These are phyloP conservation scores for Begonia masoniana DNA, from an alignment of 306 rosid genomes.

Conservation along the genomic window DNA sequence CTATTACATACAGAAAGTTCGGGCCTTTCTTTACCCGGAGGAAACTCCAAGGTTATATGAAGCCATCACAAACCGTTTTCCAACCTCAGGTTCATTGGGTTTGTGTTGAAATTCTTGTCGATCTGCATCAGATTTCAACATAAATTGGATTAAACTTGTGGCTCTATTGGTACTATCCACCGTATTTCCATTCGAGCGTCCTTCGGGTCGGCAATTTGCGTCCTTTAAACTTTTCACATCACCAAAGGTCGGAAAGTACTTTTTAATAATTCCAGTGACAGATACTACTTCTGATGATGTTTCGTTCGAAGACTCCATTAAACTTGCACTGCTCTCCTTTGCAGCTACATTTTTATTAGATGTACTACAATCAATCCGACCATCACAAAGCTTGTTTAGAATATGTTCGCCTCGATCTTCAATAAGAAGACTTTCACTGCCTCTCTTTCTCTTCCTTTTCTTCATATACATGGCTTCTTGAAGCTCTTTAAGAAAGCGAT, in stretches of 20 bases:
- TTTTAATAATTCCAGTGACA: constrained; percentile 44
- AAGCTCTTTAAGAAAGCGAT: constrained; percentile 11
- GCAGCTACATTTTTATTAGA: constrained; percentile 12
- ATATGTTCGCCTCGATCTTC: constrained; percentile 14
- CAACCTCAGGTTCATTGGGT: constrained; percentile 23
- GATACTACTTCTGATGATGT: constrained; percentile 50
- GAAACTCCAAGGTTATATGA: constrained; percentile 39
- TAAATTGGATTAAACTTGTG: constrained; percentile 14
- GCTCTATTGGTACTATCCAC: constrained; percentile 15
- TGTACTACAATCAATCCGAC: constrained; percentile 7
- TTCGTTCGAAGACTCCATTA: constrained; percentile 25
- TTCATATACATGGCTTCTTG: constrained; percentile 9
- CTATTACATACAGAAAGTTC: constrained; percentile 21
- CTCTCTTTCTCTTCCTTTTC: constrained; percentile 17
- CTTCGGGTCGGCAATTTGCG: constrained; percentile 24
- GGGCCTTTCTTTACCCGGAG: constrained; percentile 23
- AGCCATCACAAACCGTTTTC: constrained; percentile 46
- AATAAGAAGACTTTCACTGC: constrained; percentile 9
- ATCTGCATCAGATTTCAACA: constrained; percentile 14
- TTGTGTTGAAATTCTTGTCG: constrained; percentile 11
- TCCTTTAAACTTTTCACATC: constrained; percentile 15
- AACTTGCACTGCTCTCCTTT: constrained; percentile 11
- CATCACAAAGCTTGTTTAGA: background rate
- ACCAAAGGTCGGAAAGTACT: constrained; percentile 30
- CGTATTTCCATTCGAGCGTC: constrained; percentile 14